These are phyloP conservation scores for Leptographium procerum DNA, from an alignment of 2,329 filamentous ascomycete species.

Conservation along the genomic window DNA sequence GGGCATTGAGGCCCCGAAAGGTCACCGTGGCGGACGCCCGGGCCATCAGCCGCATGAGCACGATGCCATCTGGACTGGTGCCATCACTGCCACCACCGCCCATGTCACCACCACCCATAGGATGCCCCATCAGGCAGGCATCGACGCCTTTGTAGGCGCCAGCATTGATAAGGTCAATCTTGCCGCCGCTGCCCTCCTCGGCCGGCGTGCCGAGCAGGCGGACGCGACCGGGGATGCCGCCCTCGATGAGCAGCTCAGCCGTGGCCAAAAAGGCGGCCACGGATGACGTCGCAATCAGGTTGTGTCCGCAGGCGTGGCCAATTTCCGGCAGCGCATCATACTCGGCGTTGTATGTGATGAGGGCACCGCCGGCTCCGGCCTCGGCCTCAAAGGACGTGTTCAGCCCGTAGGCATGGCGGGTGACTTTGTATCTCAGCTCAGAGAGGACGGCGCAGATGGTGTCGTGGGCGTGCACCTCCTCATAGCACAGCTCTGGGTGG, in stretches of 20 bases:
- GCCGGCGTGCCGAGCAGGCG: constrained; percentile 29
- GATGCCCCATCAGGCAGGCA: constrained; percentile 30
- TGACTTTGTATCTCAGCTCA: constrained; percentile 30
- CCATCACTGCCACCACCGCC: neutral
- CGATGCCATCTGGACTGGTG: neutral
- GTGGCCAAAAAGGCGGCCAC: constrained; percentile 25
- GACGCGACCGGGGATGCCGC: constrained; percentile 15
- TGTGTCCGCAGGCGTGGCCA: constrained; percentile 31
- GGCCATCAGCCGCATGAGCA: constrained; percentile 7
- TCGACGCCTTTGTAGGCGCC: constrained; percentile 27
- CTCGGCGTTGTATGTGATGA: constrained; percentile 15
- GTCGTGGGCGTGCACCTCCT: constrained; percentile 39
- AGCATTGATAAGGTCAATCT: constrained; percentile 30
- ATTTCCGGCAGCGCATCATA: constrained; percentile 22
- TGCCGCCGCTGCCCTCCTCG: constrained; percentile 31
- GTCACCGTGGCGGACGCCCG: constrained; percentile 13
- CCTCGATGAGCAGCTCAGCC: constrained; percentile 13
- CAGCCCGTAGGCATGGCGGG: constrained; percentile 36
- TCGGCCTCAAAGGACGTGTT: constrained; percentile 35
- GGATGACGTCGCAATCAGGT: constrained; percentile 27
- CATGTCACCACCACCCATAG: neutral
- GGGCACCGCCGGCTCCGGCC: constrained; percentile 9
- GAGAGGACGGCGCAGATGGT: constrained; percentile 32
- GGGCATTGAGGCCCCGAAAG: constrained; percentile 29
- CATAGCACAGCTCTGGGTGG: constrained; percentile 37